Conservation (phyloP, 1,284 basidiomycete genomes). For the Lignosus rhinocerotis region DNA sequence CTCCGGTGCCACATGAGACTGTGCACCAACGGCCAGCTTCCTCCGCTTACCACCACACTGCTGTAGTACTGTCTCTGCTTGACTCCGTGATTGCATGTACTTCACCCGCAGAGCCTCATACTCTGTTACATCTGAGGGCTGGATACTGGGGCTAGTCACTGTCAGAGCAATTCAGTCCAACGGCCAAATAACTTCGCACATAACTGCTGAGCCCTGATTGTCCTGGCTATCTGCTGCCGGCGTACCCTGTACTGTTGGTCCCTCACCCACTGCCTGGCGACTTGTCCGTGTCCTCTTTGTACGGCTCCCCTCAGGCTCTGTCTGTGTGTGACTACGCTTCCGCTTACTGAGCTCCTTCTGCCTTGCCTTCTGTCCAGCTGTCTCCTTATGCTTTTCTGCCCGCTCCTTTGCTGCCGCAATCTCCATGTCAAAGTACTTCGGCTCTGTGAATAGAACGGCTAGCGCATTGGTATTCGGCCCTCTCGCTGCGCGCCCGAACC, state of each 20-base stretch:
- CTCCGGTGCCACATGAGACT: background rate
- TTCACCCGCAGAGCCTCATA: background rate
- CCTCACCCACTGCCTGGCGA: background rate
- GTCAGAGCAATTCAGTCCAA: no score
- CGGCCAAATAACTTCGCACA: background rate
- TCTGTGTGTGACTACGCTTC: no score
- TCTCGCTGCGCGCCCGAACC: conserved; percentile 23
- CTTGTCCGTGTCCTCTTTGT: background rate
- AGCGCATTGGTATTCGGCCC: conserved; percentile 1
- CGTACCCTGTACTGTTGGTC: background rate
- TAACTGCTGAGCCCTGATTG: no score
- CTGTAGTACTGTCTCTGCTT: no score
- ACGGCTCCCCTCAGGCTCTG: no score
- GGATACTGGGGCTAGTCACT: no score
- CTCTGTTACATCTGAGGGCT: background rate
- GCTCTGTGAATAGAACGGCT: conserved; percentile 20
- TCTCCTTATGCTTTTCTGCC: conserved; percentile 4
- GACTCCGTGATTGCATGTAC: background rate
- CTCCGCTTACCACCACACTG: background rate
- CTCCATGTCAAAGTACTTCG: conserved; percentile 20
- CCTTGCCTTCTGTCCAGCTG: background rate
- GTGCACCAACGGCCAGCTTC: background rate
- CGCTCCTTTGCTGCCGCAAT: background rate
- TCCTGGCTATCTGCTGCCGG: no score
- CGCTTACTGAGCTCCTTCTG: background rate